Evolutionary conservation across 208 protist genomes (phyloP).

Genomic region (Blechomonas ayalai): DNA sequence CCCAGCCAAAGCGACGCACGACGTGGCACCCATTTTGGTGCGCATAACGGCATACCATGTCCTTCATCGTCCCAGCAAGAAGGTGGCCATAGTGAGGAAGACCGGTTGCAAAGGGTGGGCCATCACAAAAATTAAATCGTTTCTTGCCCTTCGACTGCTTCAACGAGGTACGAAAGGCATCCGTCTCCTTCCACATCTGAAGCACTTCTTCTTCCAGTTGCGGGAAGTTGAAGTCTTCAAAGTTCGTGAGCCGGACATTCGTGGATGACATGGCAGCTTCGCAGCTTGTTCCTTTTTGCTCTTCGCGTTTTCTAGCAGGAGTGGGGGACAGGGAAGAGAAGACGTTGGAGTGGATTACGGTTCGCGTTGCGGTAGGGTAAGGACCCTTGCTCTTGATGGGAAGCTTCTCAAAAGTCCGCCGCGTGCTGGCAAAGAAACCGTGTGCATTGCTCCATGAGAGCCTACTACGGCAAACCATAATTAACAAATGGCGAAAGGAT

Average conservation of each 20-base stretch:
- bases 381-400: constrained; percentile 30
- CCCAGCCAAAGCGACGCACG: constrained; percentile 98
- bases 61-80: constrained; percentile 99
- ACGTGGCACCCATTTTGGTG: constrained; percentile 98
- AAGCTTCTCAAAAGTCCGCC: constrained; percentile 14
- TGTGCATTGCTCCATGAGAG: neutral
- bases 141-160: constrained; percentile 88
- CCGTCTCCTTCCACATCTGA: constrained; percentile 93
- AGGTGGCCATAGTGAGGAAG: constrained; percentile 99
- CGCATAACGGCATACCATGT: constrained; percentile 98
- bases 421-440: constrained; percentile 9
- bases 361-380: constrained; percentile 34
- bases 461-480: constrained; percentile 2
- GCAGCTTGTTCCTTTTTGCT: constrained; percentile 6
- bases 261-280: neutral
- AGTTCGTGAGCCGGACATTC: constrained; percentile 41
- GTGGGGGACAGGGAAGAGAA: constrained; percentile 11
- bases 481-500: no score
- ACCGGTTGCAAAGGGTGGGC: constrained; percentile 99
- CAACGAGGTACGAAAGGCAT: constrained; percentile 95
- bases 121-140: constrained; percentile 97
- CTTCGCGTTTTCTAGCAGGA: constrained; percentile 3
- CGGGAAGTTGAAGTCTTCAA: constrained; percentile 89
- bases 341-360: constrained; percentile 39
- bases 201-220: constrained; percentile 93